A percentile compares a stretch with the other conserved stretches of the same genome.
phyloP scores from a whole-genome alignment of 768 basidiomycete genomes.

The Mycena sanguinolenta region DNA sequence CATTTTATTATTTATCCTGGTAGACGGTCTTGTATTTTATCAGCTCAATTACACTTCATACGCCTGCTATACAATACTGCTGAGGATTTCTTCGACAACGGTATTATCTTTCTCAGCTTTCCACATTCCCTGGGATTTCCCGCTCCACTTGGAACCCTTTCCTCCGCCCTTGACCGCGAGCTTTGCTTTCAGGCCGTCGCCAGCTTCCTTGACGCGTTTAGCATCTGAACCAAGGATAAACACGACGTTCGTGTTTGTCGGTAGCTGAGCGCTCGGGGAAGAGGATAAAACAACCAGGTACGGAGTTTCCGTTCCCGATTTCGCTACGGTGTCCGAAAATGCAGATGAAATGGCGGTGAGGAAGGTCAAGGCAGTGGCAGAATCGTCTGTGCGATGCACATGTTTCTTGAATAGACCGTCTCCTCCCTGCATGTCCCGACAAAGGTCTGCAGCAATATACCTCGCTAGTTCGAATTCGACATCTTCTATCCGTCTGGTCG shows the following conservation, averaged over 20 bases:
- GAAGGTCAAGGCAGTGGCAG: conserved; percentile 69
- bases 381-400: conserved; percentile 73
- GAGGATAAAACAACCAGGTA: conserved; percentile 73
- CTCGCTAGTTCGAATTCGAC: conserved; percentile 75
- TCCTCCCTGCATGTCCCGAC: conserved; percentile 49
- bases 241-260: conserved; percentile 64
- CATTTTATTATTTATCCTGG: conserved; percentile 21
- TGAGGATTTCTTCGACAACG: conserved; percentile 55
- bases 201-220: conserved; percentile 67
- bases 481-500: conserved; percentile 77
- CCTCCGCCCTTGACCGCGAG: conserved; percentile 83
- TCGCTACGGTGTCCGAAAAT: conserved; percentile 48
- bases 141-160: conserved; percentile 82
- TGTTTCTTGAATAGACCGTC: conserved; percentile 59
- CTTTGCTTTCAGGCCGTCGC: conserved; percentile 68
- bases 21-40: conserved; percentile 22
- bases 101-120: conserved; percentile 60
- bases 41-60: conserved; percentile 4
- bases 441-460: conserved; percentile 58
- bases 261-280: conserved; percentile 68
- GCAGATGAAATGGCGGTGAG: conserved; percentile 69
- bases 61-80: conserved; percentile 18
- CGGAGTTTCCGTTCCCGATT: conserved; percentile 40
- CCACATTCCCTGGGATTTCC: conserved; percentile 79
- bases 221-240: conserved; percentile 74